phyloP scores from a whole-genome alignment of 768 basidiomycete species.

The Termitomyces sp. region DNA sequence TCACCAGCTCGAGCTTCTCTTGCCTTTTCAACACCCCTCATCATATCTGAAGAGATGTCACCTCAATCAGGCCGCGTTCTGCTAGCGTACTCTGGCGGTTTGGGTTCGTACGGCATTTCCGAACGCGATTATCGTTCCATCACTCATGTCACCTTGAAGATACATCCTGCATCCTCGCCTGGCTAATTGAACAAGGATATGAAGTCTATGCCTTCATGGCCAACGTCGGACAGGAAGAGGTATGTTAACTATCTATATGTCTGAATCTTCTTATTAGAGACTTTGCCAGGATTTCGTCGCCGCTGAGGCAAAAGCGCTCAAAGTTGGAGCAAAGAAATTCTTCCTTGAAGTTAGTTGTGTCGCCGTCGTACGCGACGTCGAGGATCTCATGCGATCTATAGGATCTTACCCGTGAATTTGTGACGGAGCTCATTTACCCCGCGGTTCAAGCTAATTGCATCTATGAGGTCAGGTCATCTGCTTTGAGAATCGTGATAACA shows the following conservation, averaged over 20 bases:
- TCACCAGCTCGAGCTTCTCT: background rate
- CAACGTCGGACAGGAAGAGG: constrained; percentile 91
- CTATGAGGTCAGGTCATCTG: constrained; percentile 68
- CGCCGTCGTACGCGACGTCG: background rate
- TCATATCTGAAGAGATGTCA: constrained; percentile 32
- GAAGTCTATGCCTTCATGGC: constrained; percentile 98
- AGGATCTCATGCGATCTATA: constrained; percentile 21
- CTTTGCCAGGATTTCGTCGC: constrained; percentile 80
- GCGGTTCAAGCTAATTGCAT: constrained; percentile 98
- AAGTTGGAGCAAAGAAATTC: constrained; percentile 94
- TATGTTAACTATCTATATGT: constrained; percentile 18
- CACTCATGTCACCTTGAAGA: constrained; percentile 41
- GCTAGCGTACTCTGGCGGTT: constrained; percentile 96
- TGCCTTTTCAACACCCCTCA: background rate
- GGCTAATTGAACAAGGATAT: constrained; percentile 98
- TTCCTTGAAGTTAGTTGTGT: constrained; percentile 63
- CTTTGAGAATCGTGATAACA: background rate
- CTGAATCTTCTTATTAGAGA: constrained; percentile 4
- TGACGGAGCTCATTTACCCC: constrained; percentile 95
- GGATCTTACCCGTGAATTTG: constrained; percentile 94
- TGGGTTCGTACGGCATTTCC: constrained; percentile 62
- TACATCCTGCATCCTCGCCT: constrained; percentile 98
- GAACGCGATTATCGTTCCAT: constrained; percentile 12
- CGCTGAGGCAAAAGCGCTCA: constrained; percentile 83
- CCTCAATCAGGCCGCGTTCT: constrained; percentile 77